Conservation (phyloP, 495 filamentous ascomycete genomes). For the Sabuloglossum arenarium region DNA sequence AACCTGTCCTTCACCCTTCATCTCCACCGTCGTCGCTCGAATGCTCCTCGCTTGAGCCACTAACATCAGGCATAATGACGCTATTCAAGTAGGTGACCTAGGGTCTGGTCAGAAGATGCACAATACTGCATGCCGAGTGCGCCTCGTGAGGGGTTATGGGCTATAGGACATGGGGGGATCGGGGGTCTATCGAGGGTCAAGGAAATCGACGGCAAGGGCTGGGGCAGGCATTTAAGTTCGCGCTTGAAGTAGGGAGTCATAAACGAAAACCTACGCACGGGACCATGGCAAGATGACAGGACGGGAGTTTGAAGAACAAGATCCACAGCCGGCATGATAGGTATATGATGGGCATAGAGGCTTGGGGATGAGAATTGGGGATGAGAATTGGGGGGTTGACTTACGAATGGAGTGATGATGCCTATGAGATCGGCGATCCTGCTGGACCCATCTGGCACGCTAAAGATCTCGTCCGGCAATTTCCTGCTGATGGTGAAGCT, state of each 20-base stretch:
- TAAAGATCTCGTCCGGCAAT: constrained; percentile 26
- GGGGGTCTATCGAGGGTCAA: background rate
- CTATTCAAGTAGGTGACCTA: constrained; percentile 24
- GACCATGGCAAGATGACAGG: background rate
- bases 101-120: background rate
- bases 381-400: background rate
- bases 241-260: background rate
- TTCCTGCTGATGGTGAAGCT: constrained; percentile 52
- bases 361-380: background rate
- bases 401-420: constrained; percentile 6
- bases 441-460: background rate
- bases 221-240: background rate
- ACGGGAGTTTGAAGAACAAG: background rate
- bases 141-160: background rate
- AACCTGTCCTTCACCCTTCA: background rate
- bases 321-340: too few relatives aligned
- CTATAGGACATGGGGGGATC: background rate
- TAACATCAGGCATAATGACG: constrained; percentile 22
- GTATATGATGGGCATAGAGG: too few relatives aligned
- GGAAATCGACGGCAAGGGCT: background rate
- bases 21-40: background rate
- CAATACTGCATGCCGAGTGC: background rate
- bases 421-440: constrained; percentile 5
- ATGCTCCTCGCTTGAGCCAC: constrained; percentile 1
- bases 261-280: background rate